Evolutionary conservation across 495 filamentous ascomycete species (phyloP), one percentile per base, ranked within the genome.

Genomic region (Aspergillus funiculosus): DNA sequence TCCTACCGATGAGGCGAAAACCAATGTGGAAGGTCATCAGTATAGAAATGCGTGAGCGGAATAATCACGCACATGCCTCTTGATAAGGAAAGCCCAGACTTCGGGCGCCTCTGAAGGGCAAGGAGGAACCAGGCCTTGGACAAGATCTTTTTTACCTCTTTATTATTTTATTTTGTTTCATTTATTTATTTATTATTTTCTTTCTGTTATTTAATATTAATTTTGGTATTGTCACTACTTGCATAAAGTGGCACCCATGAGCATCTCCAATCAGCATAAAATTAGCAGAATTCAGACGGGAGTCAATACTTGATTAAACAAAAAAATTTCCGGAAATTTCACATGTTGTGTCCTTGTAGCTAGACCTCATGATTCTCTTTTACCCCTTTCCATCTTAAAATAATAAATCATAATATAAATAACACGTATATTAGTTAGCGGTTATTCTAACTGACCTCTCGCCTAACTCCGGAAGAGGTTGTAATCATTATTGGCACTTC

Each of bases 351-450:
- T 22, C 42, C 24, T 24, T 36, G 45, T 38, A 31, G 50, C 51
- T 54, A 42, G 51, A 43, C 51, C 46, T 49, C 51, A 49, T 50
- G 41, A 46, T 54, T 28, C 20, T 20, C 18, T 43, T 26, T 37
- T 43, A 4, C 22, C 32, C 9, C 34, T 43, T 20, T 44, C 22
- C 19, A 21, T 38, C 11, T 11, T 15, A 14, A 42, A 28, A 29
- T 14, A 31, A 43, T 34, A 21, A 43, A 18, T 24, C 3, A 14
- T 15, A 32, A 24, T 32, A 7, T 17, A n/a, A 6, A 34, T 2
- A 34, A 34, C 18, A n/a, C 31, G 18, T 38, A n/a, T n/a, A n/a
- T n/a, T n/a, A n/a, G n/a, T n/a, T n/a, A n/a, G n/a, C n/a, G n/a
- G n/a, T n/a, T n/a, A n/a, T n/a, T n/a, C n/a, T n/a, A n/a, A n/a